These are phyloP conservation scores for Huntiella savannae DNA, from an alignment of 2,329 filamentous ascomycete genomes.

Conservation along the genomic window DNA sequence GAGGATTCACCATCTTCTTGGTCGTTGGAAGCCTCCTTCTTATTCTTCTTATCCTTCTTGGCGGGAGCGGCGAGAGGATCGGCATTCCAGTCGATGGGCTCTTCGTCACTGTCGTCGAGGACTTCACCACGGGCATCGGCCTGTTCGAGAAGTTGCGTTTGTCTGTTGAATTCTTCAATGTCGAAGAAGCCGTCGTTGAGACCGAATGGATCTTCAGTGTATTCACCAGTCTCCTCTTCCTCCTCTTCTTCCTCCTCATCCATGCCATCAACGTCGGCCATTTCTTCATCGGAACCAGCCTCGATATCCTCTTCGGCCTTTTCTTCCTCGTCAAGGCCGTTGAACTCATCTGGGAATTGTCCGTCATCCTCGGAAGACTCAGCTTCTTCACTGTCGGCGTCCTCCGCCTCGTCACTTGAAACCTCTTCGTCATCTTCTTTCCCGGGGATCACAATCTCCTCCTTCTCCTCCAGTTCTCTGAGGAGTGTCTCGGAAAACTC, in stretches of 20 bases:
- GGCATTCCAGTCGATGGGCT: conserved; percentile 71
- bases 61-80: conserved; percentile 42
- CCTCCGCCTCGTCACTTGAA: conserved; percentile 19
- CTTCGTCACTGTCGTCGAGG: conserved; percentile 65
- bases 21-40: conserved; percentile 15
- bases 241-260: conserved; percentile 24
- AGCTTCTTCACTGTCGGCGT: conserved; percentile 20
- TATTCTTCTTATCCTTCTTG: conserved; percentile 16
- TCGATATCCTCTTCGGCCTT: conserved; percentile 21
- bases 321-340: conserved; percentile 16
- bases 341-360: conserved; percentile 13
- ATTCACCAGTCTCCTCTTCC: conserved; percentile 29
- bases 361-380: conserved; percentile 16
- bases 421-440: conserved; percentile 18
- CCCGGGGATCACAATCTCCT: conserved; percentile 24
- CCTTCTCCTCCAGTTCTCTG: conserved; percentile 28
- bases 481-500: conserved; percentile 29
- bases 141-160: conserved; percentile 74
- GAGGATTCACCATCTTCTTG: conserved; percentile 17
- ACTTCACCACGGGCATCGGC: conserved; percentile 63
- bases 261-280: conserved; percentile 15
- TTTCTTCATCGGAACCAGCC: conserved; percentile 18
- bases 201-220: conserved; percentile 56
- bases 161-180: conserved; percentile 91
- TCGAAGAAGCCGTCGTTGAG: conserved; percentile 97